Conservation (phyloP, 2,329 filamentous ascomycete genomes). For the Cercospora sp. region DNA sequence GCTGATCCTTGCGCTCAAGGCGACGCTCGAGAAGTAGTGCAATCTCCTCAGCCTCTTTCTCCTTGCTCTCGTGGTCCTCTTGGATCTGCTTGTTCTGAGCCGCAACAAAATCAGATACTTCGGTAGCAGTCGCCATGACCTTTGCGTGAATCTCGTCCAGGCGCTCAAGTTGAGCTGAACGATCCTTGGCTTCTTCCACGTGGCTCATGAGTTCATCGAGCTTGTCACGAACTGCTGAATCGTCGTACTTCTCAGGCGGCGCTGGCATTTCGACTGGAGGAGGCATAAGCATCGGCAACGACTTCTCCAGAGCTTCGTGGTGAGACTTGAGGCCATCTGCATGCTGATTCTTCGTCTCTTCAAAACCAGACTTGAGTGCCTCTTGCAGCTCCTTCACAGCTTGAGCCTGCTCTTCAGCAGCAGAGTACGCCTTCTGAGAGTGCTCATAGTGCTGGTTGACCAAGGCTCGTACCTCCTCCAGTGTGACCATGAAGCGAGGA, state of each 20-base stretch:
- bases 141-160: slow-evolving; percentile 87
- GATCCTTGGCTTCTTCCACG: slow-evolving; percentile 65
- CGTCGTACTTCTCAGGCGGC: slow-evolving; percentile 64
- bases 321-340: slow-evolving; percentile 40
- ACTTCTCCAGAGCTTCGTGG: slow-evolving; percentile 45
- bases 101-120: slow-evolving; percentile 79
- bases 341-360: slow-evolving; percentile 44
- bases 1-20: slow-evolving; percentile 63
- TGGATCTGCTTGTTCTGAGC: slow-evolving; percentile 72
- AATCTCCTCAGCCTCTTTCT: slow-evolving; percentile 77
- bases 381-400: slow-evolving; percentile 48
- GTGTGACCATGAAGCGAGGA: slow-evolving; percentile 80
- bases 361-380: slow-evolving; percentile 44
- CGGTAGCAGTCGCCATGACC: slow-evolving; percentile 78
- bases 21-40: slow-evolving; percentile 77
- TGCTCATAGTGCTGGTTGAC: slow-evolving; percentile 88
- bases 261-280: slow-evolving; percentile 40
- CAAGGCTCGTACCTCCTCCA: slow-evolving; percentile 80
- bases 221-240: slow-evolving; percentile 48
- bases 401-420: slow-evolving; percentile 42
- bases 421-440: slow-evolving; percentile 60
- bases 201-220: slow-evolving; percentile 60
- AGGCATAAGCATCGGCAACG: slow-evolving; percentile 49
- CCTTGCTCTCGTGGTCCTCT: slow-evolving; percentile 75
- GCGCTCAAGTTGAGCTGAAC: slow-evolving; percentile 73